These are phyloP conservation scores for Myxozyma neotropica DNA, from an alignment of 805 yeast genomes.

Conservation along the genomic window DNA sequence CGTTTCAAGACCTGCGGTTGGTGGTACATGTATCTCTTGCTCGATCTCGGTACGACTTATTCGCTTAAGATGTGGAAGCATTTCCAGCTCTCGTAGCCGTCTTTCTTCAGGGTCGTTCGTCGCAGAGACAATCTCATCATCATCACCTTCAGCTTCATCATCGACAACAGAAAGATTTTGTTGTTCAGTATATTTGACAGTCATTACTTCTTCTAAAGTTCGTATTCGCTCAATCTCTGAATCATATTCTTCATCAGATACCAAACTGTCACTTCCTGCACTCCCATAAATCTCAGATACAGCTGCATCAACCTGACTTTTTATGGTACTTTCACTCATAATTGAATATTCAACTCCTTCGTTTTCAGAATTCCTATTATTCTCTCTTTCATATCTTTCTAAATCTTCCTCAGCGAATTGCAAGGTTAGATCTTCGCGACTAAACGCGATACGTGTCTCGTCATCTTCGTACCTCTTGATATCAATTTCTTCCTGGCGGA, in stretches of 20 bases:
- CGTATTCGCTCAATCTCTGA: background rate
- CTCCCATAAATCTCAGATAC: background rate
- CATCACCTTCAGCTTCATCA: conserved; percentile 10
- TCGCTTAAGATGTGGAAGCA: background rate
- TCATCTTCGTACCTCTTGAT: background rate
- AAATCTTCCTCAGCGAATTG: background rate
- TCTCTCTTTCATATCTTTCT: background rate
- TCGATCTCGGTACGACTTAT: background rate
- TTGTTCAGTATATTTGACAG: background rate
- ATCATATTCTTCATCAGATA: background rate
- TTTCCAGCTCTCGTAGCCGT: conserved; percentile 12
- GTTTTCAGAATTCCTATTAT: too few relatives aligned
- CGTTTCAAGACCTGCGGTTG: background rate
- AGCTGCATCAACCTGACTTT: background rate
- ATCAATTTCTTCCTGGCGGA: background rate
- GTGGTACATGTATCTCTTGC: background rate
- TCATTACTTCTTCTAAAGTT: background rate
- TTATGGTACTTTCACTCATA: background rate
- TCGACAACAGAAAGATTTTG: background rate
- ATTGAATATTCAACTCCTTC: background rate
- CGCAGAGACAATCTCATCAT: conserved; percentile 5
- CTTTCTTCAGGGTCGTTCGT: conserved; percentile 11
- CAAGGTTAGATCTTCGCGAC: background rate
- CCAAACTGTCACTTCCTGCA: background rate
- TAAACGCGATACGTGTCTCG: background rate